Evolutionary conservation across 208 protist genomes (phyloP).

Genomic region (Balamuthia mandrillaris): DNA sequence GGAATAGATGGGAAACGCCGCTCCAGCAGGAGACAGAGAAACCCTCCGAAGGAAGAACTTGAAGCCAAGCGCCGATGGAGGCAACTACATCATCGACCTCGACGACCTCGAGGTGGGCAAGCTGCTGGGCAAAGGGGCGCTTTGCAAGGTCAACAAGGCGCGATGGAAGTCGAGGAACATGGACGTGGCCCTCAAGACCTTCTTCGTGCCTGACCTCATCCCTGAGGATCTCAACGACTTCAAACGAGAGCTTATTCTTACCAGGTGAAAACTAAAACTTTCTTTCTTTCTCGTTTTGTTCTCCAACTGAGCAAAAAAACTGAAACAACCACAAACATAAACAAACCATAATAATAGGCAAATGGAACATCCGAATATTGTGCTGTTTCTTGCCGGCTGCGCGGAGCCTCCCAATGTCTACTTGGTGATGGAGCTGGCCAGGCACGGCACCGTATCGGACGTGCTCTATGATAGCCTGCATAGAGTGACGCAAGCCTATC

Average conservation of each 20-base stretch:
- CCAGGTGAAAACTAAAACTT: neutral
- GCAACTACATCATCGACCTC: slow-evolving; percentile 4
- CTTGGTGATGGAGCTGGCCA: slow-evolving; percentile 22
- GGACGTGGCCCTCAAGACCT: slow-evolving; percentile 26
- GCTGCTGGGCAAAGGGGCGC: neutral
- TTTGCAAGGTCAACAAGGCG: slow-evolving; percentile 12
- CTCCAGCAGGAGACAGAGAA: no score
- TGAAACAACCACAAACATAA: no score
- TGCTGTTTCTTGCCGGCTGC: slow-evolving; percentile 20
- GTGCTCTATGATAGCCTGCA: neutral
- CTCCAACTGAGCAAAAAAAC: no score
- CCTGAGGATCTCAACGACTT: slow-evolving; percentile 19
- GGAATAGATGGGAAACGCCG: no score
- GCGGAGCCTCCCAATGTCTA: slow-evolving; percentile 1
- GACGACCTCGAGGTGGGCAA: slow-evolving; percentile 13
- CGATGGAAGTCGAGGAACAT: slow-evolving; percentile 6
- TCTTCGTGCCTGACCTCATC: neutral
- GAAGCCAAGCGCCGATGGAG: no score
- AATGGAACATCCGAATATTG: slow-evolving; percentile 23
- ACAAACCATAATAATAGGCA: neutral
- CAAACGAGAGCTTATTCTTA: slow-evolving; percentile 24
- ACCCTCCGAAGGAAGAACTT: no score
- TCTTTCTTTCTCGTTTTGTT: neutral
- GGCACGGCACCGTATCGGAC: slow-evolving; percentile 10
- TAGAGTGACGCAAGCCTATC: no score